Evolutionary conservation across 2,329 filamentous ascomycete genomes (phyloP).

Genomic region (Cephalotrichum gorgonifer): DNA sequence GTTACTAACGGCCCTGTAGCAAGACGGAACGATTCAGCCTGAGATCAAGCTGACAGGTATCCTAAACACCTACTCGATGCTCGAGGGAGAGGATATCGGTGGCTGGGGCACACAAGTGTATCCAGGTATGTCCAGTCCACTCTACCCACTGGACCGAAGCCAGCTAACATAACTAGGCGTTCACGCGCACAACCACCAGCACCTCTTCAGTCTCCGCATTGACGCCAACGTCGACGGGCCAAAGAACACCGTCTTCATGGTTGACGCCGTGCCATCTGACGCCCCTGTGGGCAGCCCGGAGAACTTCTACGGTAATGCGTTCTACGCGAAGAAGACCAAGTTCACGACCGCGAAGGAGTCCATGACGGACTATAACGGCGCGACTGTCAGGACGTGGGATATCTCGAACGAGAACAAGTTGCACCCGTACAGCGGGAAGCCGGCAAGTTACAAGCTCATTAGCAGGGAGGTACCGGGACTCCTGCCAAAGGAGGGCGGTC

Average conservation of each 20-base stretch:
- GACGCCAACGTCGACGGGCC: conserved; percentile 81
- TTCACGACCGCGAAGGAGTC: conserved; percentile 59
- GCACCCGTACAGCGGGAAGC: conserved; percentile 81
- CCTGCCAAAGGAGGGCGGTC: conserved; percentile 66
- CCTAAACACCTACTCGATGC: conserved; percentile 81
- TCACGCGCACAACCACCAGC: conserved; percentile 93
- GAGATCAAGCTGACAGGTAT: conserved; percentile 90
- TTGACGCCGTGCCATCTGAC: conserved; percentile 61
- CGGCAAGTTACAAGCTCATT: conserved; percentile 79
- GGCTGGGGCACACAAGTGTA: conserved; percentile 92
- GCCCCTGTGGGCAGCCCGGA: conserved; percentile 69
- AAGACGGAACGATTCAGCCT: conserved; percentile 84
- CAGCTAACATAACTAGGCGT: conserved; percentile 37
- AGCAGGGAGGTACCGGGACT: conserved; percentile 72
- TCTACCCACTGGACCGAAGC: not conserved
- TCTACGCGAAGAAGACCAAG: conserved; percentile 76
- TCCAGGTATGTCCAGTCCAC: conserved; percentile 25
- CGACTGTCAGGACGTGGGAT: conserved; percentile 77
- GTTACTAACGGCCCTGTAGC: conserved; percentile 25
- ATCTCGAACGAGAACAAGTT: conserved; percentile 75
- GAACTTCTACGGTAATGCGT: conserved; percentile 86
- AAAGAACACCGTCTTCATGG: conserved; percentile 75
- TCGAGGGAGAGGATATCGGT: conserved; percentile 67
- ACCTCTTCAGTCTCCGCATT: conserved; percentile 83
- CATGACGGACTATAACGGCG: conserved; percentile 71